phyloP scores from a whole-genome alignment of 371 early-diverging fungal genomes.

The Rhizopus microsporus region DNA sequence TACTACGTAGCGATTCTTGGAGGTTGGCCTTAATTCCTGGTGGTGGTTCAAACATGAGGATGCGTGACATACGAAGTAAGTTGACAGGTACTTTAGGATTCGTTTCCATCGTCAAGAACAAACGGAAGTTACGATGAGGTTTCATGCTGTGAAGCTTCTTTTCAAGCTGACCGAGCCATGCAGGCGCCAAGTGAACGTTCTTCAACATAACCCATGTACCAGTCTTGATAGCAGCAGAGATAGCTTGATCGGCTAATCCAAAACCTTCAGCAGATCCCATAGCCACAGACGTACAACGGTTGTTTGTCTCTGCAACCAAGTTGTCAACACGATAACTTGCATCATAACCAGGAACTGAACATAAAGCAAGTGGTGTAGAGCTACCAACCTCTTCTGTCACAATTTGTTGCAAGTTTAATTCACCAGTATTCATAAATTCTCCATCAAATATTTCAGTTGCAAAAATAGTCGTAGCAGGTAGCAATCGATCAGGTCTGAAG shows the following conservation, averaged over 20 bases:
- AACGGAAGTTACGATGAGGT: constrained; percentile 81
- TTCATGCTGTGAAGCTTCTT: constrained; percentile 90
- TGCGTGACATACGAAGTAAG: constrained; percentile 86
- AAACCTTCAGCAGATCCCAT: constrained; percentile 98
- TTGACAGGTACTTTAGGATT: constrained; percentile 95
- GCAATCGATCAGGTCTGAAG: constrained; percentile 88
- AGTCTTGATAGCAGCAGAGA: constrained; percentile 77
- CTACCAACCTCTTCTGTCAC: constrained; percentile 75
- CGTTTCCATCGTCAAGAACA: constrained; percentile 98
- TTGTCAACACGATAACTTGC: constrained; percentile 95
- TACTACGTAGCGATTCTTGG: constrained; percentile 77
- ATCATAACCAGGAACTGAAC: constrained; percentile 95
- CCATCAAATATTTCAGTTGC: constrained; percentile 78
- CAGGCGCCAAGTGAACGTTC: constrained; percentile 94
- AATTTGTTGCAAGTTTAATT: constrained; percentile 72
- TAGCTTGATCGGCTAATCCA: constrained; percentile 88
- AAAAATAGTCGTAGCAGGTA: constrained; percentile 74
- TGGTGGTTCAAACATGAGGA: constrained; percentile 94
- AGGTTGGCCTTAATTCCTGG: constrained; percentile 96
- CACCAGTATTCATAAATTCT: constrained; percentile 60
- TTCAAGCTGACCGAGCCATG: constrained; percentile 95
- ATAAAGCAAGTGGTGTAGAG: constrained; percentile 86
- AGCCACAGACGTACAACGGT: constrained; percentile 81
- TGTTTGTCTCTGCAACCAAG: constrained; percentile 73
- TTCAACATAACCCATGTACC: constrained; percentile 97